A percentile compares a stretch with the other conserved stretches of the same genome.
Evolutionary conservation across 2,329 filamentous ascomycete species (phyloP).

Genomic region (Hymenoscyphus occultus): DNA sequence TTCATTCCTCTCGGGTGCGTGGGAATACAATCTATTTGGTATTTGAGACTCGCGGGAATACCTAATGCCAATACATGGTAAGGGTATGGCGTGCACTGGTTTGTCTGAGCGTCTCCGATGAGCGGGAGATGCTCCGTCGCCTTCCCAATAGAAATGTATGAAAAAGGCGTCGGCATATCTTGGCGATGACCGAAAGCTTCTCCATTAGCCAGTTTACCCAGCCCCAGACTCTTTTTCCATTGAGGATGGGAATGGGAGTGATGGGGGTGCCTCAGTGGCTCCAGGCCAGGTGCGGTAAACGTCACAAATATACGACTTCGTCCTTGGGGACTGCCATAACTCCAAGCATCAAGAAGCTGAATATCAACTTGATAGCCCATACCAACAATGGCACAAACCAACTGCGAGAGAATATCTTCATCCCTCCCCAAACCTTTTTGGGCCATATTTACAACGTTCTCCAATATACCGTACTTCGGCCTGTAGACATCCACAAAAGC

Average conservation of each 20-base stretch:
- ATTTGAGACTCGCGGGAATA: constrained; percentile 32
- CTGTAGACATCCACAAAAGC: constrained; percentile 72
- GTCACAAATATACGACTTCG: constrained; percentile 68
- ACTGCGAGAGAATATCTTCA: constrained; percentile 68
- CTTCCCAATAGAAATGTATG: constrained; percentile 51
- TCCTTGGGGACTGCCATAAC: constrained; percentile 62
- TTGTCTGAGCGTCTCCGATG: constrained; percentile 59
- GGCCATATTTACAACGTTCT: constrained; percentile 71
- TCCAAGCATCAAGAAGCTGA: constrained; percentile 67
- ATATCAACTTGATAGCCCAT: constrained; percentile 74
- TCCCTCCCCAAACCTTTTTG: constrained; percentile 42
- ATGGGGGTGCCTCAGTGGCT: constrained; percentile 52
- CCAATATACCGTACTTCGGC: constrained; percentile 71
- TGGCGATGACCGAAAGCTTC: constrained; percentile 55
- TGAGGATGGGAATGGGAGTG: constrained; percentile 62
- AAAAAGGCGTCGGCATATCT: constrained; percentile 56
- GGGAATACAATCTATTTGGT: constrained; percentile 57
- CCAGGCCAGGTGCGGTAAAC: constrained; percentile 65
- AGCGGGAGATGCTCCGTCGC: constrained; percentile 58
- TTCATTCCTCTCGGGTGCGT: constrained; percentile 53
- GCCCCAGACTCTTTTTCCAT: constrained; percentile 32
- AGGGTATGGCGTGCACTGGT: constrained; percentile 61
- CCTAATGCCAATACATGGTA: constrained; percentile 57
- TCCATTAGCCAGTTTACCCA: constrained; percentile 61
- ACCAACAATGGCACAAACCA: constrained; percentile 70